Base-by-base conservation (phyloP, 306 rosid genomes). In the Lupinus albus region DNA sequence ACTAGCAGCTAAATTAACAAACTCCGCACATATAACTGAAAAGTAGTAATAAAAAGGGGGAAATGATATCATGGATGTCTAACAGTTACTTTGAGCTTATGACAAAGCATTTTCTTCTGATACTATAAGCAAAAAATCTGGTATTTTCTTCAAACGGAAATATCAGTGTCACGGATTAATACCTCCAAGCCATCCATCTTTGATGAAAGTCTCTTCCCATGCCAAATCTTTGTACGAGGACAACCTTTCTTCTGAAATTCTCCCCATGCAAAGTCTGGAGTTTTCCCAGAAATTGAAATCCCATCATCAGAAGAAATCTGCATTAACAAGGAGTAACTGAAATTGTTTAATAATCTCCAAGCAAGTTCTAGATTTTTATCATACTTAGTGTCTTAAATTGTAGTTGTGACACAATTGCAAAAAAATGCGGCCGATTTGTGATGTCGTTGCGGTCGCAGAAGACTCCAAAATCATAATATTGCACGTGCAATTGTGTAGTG, bases 171-270 rank as follows among this genome's bases (percentile, higher is more conserved):
- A 39, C 15, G 18, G 21, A 58, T 56, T 76, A 46, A 65, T 82
- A 92, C 98, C 98, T 92, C 96, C 81, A 82, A 91, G 57, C 92
- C 98, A 74, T 92, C 92, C 75, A 84, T 80, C 79, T 81, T 92
- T 68, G 89, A 69, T 0, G 87, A 85, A 83, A 85, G 85, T 76
- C 95, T 76, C 89, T 84, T 92, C 66, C 95, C 90, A 38, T 89
- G 88, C 98, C 78, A 89, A 79, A 79, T 79, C 78, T 89, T 91
- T 11, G 61, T 51, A 54, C 86, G 82, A 53, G 88, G 68, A 49
- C 70, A 78, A 58, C 82, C 76, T 78, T 74, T 84, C 79, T 80
- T 92, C 73, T 89, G 96, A 83, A 87, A 84, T 66, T 82, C 87
- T 8, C 80, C 85, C 96, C 88, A 89, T 9, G 91, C 91, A 66